Evolutionary conservation across 352 stramenopile species (phyloP), one percentile per base, ranked within the genome.

Genomic region (Pythium diclinum): DNA sequence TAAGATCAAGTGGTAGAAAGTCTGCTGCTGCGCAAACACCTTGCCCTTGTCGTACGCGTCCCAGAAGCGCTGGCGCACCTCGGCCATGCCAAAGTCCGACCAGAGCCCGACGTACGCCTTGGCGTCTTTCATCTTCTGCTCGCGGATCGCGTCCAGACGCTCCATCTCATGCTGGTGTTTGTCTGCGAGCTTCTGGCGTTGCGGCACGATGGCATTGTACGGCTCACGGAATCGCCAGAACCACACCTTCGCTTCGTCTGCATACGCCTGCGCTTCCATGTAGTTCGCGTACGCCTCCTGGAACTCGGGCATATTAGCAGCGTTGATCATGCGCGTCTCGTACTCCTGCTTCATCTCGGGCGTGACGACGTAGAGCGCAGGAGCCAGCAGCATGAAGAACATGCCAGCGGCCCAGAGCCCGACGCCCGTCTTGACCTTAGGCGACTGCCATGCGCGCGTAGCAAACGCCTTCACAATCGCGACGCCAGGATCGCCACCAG

Each of bases 1-100:
- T 68, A 94, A 75, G 63, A 95, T 71, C 78, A 94, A 87, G 72
- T 93, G 76, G 65, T 93, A 95, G 60, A 95, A 94, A 34, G 87
- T 94, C 65, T 93, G 85, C 66, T 93, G 85, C 67, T 93, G 84
- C 10, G 87, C 87, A 62, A 95, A 94, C 34, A 92, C 47, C 70
- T 95, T 94, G 74, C 87, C 87, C 54, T 80, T 85, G 34, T 94
- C 87, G 65, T 91, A 95, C 23, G 87, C 79, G 30, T 74, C 71
- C 87, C 87, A 95, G 68, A 95, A 95, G 28, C 81, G 76, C 53
- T 75, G 63, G 25, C 86, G 84, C 36, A 91, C 76, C 68, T 95
- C 86, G 1, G 82, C 69, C 59, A 95, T 72, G 19, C 83, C 86
- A 63, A 90, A 94, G 46, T 95, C 87, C 34, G 85, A 94, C 83